Conservation (phyloP, 495 filamentous ascomycete genomes). For the Ascobolus immersus region DNA sequence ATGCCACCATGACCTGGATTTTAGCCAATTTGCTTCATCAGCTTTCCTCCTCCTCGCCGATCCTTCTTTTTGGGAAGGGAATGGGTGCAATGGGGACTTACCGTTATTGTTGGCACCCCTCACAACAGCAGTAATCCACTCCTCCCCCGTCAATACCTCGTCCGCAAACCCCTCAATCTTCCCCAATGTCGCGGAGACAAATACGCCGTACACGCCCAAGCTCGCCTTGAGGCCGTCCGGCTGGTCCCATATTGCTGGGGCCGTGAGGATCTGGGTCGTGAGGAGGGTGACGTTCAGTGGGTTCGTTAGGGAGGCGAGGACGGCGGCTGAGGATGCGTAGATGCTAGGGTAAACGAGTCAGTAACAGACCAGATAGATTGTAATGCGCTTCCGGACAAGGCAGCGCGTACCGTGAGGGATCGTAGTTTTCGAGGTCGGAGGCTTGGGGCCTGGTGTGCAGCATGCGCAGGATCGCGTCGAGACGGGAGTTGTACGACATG, state of each 20-base stretch:
- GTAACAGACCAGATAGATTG: constrained; percentile 1
- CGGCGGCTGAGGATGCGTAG: constrained; percentile 52
- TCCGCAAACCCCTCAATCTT: constrained; percentile 22
- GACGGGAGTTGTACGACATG: constrained; percentile 15
- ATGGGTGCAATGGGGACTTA: too few species aligned
- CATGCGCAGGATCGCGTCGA: constrained; percentile 15
- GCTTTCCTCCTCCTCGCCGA: too few species aligned
- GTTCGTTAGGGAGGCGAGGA: constrained; percentile 63
- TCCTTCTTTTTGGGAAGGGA: too few species aligned
- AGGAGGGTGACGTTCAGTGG: constrained; percentile 76
- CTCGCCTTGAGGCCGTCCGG: constrained; percentile 45
- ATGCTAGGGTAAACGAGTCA: constrained; percentile 27
- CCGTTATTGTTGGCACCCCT: constrained; percentile 50
- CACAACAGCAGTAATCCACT: constrained; percentile 62
- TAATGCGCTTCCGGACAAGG: constrained; percentile 1
- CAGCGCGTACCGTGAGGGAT: constrained; percentile 26
- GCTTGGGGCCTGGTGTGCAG: constrained; percentile 13
- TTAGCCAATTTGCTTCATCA: too few species aligned
- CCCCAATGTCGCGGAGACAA: constrained; percentile 52
- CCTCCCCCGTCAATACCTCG: constrained; percentile 30
- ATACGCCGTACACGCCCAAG: constrained; percentile 59
- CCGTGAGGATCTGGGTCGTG: constrained; percentile 64
- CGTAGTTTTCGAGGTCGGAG: constrained; percentile 19
- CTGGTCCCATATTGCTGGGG: constrained; percentile 64
- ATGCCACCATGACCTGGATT: too few species aligned